Evolutionary conservation across 352 stramenopile genomes (phyloP).

Genomic region (Plasmopara muralis): DNA sequence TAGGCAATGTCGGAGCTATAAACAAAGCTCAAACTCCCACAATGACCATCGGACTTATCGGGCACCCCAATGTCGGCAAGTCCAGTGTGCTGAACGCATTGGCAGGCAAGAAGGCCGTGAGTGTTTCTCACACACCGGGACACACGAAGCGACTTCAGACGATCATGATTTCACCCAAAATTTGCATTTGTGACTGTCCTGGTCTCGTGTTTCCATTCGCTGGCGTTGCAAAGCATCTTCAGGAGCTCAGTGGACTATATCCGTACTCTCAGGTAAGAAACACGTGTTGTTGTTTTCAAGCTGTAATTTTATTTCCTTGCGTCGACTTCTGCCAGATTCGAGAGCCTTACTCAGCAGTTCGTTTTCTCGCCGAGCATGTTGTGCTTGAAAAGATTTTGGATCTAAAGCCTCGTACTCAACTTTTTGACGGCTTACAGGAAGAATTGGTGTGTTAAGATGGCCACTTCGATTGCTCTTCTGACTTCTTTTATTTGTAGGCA

Average conservation of each 20-base stretch:
- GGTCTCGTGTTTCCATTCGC: slow-evolving; percentile 83
- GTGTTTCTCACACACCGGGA: slow-evolving; percentile 78
- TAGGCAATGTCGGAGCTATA: slow-evolving; percentile 21
- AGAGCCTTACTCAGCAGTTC: slow-evolving; percentile 82
- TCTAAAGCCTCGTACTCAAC: slow-evolving; percentile 60
- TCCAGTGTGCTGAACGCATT: slow-evolving; percentile 83
- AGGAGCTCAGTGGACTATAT: slow-evolving; percentile 78
- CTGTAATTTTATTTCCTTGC: neutral
- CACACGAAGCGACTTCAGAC: slow-evolving; percentile 84
- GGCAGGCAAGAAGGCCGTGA: slow-evolving; percentile 82
- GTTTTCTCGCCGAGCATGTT: slow-evolving; percentile 77
- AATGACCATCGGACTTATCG: slow-evolving; percentile 83
- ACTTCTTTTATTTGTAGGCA: slow-evolving; percentile 29
- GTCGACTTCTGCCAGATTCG: slow-evolving; percentile 47
- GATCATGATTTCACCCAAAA: slow-evolving; percentile 75
- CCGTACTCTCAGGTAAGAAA: slow-evolving; percentile 68
- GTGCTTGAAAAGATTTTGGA: slow-evolving; percentile 62
- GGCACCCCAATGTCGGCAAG: slow-evolving; percentile 86
- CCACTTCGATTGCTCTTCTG: neutral
- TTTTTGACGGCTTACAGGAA: slow-evolving; percentile 73
- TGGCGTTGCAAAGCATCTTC: slow-evolving; percentile 71
- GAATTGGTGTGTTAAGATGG: slow-evolving; percentile 37
- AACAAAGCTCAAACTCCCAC: slow-evolving; percentile 41
- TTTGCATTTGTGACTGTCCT: slow-evolving; percentile 84
- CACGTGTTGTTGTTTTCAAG: neutral